Base-by-base conservation (phyloP, 371 early-diverging fungal species). In the Mortierella sp. region DNA sequence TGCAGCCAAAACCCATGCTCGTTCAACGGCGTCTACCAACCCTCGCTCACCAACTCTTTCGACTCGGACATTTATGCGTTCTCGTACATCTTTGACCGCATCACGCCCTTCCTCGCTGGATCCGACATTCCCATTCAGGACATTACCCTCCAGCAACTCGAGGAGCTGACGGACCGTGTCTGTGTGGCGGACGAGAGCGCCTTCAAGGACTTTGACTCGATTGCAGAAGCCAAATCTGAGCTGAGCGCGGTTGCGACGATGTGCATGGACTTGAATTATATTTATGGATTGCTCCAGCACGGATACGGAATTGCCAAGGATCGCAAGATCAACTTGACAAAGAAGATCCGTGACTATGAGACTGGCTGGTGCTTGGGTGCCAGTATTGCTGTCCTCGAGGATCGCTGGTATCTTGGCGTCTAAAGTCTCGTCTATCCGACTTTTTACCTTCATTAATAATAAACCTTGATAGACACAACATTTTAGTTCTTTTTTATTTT, bases 331-430 rank as follows among this genome's bases (percentile, higher is more conserved):
- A 91, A 92, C 64, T 93, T 94, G 19, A 94, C 97, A 34, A 95
- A 97, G 80, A 97, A 98, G 89, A 96, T 98, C 71, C 90, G 91
- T 34, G 95, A 91, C 45, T 92, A 96, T 40, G 98, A 98, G 79
- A 97, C 97, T 29, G 99, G 99, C 9, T 98, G 99, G 99, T 95
- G 96, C 78, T 87, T 98, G 45, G 99, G 99, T 45, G 97, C 97
- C 13, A 92, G 97, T 22, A 93, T 98, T 73, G 90, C 92, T 16
- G 90, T 95, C 72, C 85, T 95, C 29, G 92, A 93, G 73, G 87
- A 89, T 66, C 86, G 79, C n/a, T 79, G 79, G 79, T 79, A 52
- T 29, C 24, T 73, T 63, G 79, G 70, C 3, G 71, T 67, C 16
- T 79, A 79, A 65, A 47, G 22, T 39, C 14, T 47, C 26, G 7